These are phyloP conservation scores for Chenopodium suecicum DNA, from an alignment of 148 eudicot species.

Conservation along the genomic window DNA sequence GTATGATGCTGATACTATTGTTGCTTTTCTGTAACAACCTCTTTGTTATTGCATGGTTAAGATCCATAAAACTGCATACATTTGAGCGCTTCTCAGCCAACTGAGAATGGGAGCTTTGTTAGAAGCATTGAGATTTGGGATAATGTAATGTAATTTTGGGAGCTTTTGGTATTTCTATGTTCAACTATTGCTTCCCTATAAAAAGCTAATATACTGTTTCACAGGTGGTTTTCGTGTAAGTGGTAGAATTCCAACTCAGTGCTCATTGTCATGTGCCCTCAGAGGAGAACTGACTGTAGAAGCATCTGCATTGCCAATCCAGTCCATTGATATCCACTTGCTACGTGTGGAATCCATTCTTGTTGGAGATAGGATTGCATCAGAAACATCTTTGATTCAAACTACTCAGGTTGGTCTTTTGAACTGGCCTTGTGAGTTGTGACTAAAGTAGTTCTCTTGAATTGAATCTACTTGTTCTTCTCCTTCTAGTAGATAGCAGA, in stretches of 20 bases:
- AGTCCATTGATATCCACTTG: conserved; percentile 74
- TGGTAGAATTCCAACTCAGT: conserved; percentile 65
- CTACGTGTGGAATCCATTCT: conserved; percentile 73
- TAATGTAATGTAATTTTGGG: neutral
- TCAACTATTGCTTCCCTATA: neutral
- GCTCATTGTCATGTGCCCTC: conserved; percentile 56
- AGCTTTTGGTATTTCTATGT: no score
- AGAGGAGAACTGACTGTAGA: conserved; percentile 71
- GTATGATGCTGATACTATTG: neutral
- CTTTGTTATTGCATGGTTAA: neutral
- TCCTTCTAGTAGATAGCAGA: conserved; percentile 60
- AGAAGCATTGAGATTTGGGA: neutral
- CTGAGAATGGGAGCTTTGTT: neutral
- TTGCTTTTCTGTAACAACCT: neutral
- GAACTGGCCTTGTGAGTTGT: neutral
- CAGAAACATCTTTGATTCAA: conserved; percentile 66
- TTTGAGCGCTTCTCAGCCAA: neutral
- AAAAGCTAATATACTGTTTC: neutral
- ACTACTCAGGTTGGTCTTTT: conserved; percentile 52
- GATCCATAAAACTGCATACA: neutral
- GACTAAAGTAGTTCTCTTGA: neutral
- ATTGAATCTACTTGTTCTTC: neutral
- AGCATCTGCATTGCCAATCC: conserved; percentile 62
- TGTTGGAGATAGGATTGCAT: conserved; percentile 59
- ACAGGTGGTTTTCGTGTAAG: conserved; percentile 67